Evolutionary conservation across 2,329 filamentous ascomycete genomes (phyloP).

Genomic region (Rutstroemia sp.): DNA sequence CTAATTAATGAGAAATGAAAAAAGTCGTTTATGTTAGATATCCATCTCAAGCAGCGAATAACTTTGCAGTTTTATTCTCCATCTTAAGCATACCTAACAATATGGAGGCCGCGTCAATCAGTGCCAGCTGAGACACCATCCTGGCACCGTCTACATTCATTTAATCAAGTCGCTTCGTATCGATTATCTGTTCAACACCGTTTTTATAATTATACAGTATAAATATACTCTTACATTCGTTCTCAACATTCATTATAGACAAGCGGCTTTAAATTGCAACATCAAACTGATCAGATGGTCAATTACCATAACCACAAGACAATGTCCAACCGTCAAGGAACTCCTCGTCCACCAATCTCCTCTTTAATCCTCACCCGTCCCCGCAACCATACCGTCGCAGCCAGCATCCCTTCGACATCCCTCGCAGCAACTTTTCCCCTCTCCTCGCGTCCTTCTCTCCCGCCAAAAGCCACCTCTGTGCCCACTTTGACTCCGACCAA

Average conservation of each 20-base stretch:
- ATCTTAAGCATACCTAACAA: neutral
- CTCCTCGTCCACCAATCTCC: neutral
- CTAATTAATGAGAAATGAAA: constrained; percentile 10
- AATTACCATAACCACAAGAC: neutral
- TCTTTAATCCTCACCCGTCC: neutral
- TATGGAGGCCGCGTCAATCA: constrained; percentile 1
- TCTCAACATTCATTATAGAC: neutral
- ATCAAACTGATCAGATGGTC: neutral
- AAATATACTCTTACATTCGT: neutral
- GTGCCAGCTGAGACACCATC: constrained; percentile 7
- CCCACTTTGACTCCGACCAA: neutral
- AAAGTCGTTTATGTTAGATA: neutral
- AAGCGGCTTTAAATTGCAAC: neutral
- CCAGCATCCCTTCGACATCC: neutral
- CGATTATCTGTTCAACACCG: too few species aligned
- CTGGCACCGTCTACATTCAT: constrained; percentile 3
- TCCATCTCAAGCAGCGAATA: neutral
- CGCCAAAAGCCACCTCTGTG: too few species aligned
- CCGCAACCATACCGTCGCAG: constrained; percentile 1
- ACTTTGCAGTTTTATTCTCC: neutral
- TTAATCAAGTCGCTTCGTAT: neutral
- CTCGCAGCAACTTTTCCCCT: neutral
- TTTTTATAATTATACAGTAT: too few species aligned
- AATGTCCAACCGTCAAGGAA: constrained; percentile 5
- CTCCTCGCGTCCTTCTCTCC: neutral